These are phyloP conservation scores for Diutina siamensis DNA, from an alignment of 1,139 yeast species.

Conservation along the genomic window DNA sequence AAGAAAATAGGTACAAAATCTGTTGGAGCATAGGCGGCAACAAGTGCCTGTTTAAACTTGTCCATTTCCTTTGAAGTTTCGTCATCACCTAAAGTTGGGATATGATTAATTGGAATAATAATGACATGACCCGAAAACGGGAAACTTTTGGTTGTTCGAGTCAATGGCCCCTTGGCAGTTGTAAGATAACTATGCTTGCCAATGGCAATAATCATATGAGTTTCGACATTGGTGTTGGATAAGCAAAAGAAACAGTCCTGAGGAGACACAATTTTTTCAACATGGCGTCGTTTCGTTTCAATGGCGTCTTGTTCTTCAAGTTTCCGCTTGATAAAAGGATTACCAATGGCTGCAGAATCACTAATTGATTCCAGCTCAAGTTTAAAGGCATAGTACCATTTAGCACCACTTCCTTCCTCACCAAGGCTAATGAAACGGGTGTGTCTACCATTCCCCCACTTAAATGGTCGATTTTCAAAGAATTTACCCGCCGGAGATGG, in stretches of 20 bases:
- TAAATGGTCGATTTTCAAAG: constrained; percentile 47
- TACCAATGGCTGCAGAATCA: constrained; percentile 11
- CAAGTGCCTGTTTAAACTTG: constrained; percentile 33
- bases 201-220: constrained; percentile 72
- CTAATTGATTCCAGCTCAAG: constrained; percentile 14
- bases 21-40: constrained; percentile 27
- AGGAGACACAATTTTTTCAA: constrained; percentile 34
- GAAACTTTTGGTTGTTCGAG: constrained; percentile 31
- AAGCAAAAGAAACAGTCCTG: constrained; percentile 72
- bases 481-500: constrained; percentile 30
- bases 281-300: constrained; percentile 8
- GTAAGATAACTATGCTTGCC: constrained; percentile 61
- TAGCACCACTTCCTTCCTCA: constrained; percentile 40
- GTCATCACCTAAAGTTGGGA: constrained; percentile 21
- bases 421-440: constrained; percentile 53
- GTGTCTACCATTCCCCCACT: constrained; percentile 26
- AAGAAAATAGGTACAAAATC: constrained; percentile 38
- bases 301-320: background rate
- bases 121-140: constrained; percentile 74
- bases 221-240: constrained; percentile 66
- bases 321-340: constrained; percentile 23
- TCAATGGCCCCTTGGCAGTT: constrained; percentile 79
- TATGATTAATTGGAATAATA: constrained; percentile 73
- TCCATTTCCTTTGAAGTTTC: constrained; percentile 18
- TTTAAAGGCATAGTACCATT: constrained; percentile 70